Conservation (phyloP, 2,329 filamentous ascomycete species). For the Monilinia vaccinii-corymbosi region DNA sequence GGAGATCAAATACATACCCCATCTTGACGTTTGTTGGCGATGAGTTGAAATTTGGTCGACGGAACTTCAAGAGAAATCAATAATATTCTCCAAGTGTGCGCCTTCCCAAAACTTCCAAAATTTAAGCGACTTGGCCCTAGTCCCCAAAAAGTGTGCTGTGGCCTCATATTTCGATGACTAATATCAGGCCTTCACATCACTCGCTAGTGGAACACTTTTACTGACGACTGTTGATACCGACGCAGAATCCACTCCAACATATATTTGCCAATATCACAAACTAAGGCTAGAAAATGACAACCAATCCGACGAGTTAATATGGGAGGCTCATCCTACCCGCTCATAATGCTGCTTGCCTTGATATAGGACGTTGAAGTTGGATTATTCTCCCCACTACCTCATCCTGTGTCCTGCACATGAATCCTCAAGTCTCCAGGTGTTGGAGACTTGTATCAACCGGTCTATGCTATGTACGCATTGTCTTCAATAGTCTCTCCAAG, state of each 20-base stretch:
- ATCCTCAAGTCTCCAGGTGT: not conserved
- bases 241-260: not conserved
- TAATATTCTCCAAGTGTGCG: constrained; percentile 6
- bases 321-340: not conserved
- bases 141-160: not conserved
- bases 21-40: constrained; percentile 8
- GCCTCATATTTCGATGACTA: not conserved
- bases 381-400: not conserved
- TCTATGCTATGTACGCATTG: not conserved
- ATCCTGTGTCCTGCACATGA: not conserved
- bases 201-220: constrained; percentile 4
- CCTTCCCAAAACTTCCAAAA: not conserved
- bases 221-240: constrained; percentile 3
- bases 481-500: not conserved
- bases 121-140: constrained; percentile 8
- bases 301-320: not conserved
- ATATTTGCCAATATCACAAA: not conserved
- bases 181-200: not conserved
- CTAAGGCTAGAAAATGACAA: not conserved
- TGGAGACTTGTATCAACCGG: not conserved
- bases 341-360: not conserved
- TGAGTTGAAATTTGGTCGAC: not conserved
- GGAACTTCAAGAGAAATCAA: not conserved
- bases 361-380: not conserved
- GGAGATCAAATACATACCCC: not conserved